A percentile compares a stretch with the other conserved stretches of the same genome.
These are phyloP conservation scores for Spathaspora gorwiae DNA, from an alignment of 805 yeast species.

Conservation along the genomic window DNA sequence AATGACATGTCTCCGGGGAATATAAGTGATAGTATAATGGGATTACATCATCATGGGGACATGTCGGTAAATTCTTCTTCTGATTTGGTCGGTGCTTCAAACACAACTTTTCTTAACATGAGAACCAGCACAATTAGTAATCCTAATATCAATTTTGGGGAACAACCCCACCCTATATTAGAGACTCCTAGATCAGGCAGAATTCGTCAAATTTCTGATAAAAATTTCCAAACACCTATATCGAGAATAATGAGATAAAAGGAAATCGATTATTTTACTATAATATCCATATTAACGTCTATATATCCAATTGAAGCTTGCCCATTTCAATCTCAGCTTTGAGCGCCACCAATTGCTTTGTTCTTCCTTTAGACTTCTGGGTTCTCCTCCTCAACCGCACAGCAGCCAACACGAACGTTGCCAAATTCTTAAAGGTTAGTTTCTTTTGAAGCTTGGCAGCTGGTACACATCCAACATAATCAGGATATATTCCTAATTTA, in stretches of 20 bases:
- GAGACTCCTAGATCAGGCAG: slow-evolving; percentile 39
- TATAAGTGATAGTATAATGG: neutral
- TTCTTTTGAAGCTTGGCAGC: slow-evolving; percentile 12
- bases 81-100: slow-evolving; percentile 20
- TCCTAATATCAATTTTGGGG: slow-evolving; percentile 11
- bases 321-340: slow-evolving; percentile 28
- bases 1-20: slow-evolving; percentile 4
- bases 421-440: slow-evolving; percentile 28
- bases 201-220: slow-evolving; percentile 37
- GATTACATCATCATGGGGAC: slow-evolving; percentile 26
- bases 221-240: slow-evolving; percentile 39
- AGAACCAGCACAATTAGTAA: slow-evolving; percentile 8
- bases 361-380: slow-evolving; percentile 24
- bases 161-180: slow-evolving; percentile 10
- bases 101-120: slow-evolving; percentile 15
- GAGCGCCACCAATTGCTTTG: slow-evolving; percentile 20
- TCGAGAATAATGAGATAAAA: slow-evolving; percentile 30
- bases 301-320: slow-evolving; percentile 10
- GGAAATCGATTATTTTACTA: slow-evolving; percentile 2
- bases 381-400: slow-evolving; percentile 29
- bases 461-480: slow-evolving; percentile 12
- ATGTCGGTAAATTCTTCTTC: slow-evolving; percentile 28
- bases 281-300: slow-evolving; percentile 2
- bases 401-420: slow-evolving; percentile 33
- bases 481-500: slow-evolving; percentile 32